Evolutionary conservation across 2,329 filamentous ascomycete species (phyloP).

Genomic region (Huntiella abstrusa): DNA sequence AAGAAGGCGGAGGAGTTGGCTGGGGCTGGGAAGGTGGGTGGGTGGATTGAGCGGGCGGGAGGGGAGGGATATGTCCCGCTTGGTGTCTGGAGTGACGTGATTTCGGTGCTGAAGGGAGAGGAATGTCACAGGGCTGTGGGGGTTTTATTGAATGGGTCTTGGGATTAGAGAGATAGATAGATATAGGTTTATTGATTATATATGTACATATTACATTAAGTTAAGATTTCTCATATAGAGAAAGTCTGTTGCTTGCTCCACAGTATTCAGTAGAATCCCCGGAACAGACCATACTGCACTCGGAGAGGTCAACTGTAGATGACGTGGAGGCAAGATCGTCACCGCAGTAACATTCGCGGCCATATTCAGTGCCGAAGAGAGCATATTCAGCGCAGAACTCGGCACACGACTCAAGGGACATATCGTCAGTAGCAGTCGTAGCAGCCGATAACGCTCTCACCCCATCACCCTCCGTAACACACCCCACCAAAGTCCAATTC

Average conservation of each 20-base stretch:
- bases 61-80: no score
- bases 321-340: slow-evolving; percentile 16
- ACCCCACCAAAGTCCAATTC: slow-evolving; percentile 19
- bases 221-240: slow-evolving; percentile 15
- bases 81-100: no score
- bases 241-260: slow-evolving; percentile 22
- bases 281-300: slow-evolving; percentile 25
- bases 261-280: slow-evolving; percentile 22
- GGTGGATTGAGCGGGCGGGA: no score
- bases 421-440: slow-evolving; percentile 14
- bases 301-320: slow-evolving; percentile 15
- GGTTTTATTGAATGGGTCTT: no score
- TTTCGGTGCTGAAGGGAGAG: no score
- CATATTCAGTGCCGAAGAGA: slow-evolving; percentile 22
- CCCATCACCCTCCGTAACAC: slow-evolving; percentile 20
- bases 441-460: slow-evolving; percentile 18
- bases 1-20: slow-evolving; percentile 75
- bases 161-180: no score
- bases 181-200: no score
- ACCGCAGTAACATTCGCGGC: slow-evolving; percentile 22
- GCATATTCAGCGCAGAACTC: slow-evolving; percentile 17
- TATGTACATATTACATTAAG: no score
- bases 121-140: no score
- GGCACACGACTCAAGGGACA: slow-evolving; percentile 20
- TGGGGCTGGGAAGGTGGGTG: no score